Base-by-base conservation (phyloP, 345 rosid species). In the Eucalyptus polybractea region DNA sequence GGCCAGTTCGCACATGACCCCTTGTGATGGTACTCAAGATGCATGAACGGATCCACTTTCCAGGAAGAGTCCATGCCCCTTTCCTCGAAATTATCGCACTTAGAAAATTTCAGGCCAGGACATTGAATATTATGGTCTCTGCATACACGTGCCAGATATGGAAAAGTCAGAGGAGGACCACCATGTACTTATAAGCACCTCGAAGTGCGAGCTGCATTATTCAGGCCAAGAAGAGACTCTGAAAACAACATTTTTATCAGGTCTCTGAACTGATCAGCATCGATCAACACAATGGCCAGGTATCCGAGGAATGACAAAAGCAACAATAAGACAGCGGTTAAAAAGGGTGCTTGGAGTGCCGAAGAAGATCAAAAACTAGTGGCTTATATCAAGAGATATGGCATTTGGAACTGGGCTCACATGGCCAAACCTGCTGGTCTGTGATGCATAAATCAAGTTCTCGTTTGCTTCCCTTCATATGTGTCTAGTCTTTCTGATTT, bases 341-440 rank as follows among this genome's bases (percentile, higher is more conserved):
- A 76, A 86, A 89, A 45, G 62, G 88, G 90, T 24, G 50, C 89
- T 24, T 89, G 90, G 90, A 89, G 88, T 54, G 42, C 47, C 5
- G 90, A 89, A 14, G 90, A 89, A 76, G 90, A 89, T 89, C 40
- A 87, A 45, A 89, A 87, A 22, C 80, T 89, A 40, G 33, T 89
- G 15, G 60, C 89, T 72, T 89, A 89, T 50, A 87, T 89, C 37
- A 40, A 7, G 45, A 72, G 90, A 80, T 89, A 76, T 80, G 88
- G 89, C 56, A 89, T 89, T 45, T 89, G 90, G 90, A 89, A 87
- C 21, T 89, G 90, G 90, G 80, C 80, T 80, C 89, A 89, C 22
- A 89, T 90, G 91, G 87, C 91, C 47, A 25, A 47, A 10, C 47
- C 87, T 47, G 91, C 91, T 9, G 89, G 91, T 90, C 58, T 40